phyloP scores from a whole-genome alignment of 495 filamentous ascomycete genomes.

The Hyaloscypha hepaticicola region DNA sequence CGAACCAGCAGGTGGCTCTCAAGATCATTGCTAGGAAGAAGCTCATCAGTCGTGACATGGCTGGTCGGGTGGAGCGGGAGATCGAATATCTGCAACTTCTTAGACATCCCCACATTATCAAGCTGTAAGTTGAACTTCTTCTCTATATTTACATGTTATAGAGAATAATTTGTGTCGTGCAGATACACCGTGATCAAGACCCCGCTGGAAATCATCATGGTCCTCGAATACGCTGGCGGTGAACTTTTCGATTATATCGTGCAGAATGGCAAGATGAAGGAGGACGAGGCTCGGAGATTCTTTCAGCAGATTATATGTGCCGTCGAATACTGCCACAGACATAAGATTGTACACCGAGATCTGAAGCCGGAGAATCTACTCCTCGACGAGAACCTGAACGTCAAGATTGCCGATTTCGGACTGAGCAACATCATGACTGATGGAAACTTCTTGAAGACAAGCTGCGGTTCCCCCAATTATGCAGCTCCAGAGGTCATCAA shows the following conservation, averaged over 20 bases:
- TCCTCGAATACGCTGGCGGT: constrained; percentile 93
- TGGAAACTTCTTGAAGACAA: constrained; percentile 97
- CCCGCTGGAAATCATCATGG: constrained; percentile 93
- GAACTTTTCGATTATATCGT: constrained; percentile 99
- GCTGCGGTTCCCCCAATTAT: constrained; percentile 97
- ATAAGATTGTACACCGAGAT: constrained; percentile 98
- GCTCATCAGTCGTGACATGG: constrained; percentile 94
- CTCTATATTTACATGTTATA: not conserved
- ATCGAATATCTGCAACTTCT: constrained; percentile 96
- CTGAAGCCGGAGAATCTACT: constrained; percentile 96
- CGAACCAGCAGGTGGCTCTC: constrained; percentile 88
- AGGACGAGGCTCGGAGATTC: constrained; percentile 88
- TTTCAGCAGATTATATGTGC: constrained; percentile 99
- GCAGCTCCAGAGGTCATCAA: constrained; percentile 97
- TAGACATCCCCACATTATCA: constrained; percentile 97
- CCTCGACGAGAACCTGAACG: constrained; percentile 89
- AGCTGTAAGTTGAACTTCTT: constrained; percentile 63
- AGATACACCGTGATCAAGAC: constrained; percentile 93
- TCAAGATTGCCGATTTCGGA: constrained; percentile 98
- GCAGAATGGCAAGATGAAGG: constrained; percentile 80
- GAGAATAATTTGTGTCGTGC: constrained; percentile 9
- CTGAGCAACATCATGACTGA: constrained; percentile 99
- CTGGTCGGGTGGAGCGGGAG: constrained; percentile 92
- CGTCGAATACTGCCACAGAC: constrained; percentile 97
- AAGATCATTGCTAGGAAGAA: constrained; percentile 97